Evolutionary conservation across 2,329 filamentous ascomycete species (phyloP).

Genomic region (Trichoderma endophyticum): DNA sequence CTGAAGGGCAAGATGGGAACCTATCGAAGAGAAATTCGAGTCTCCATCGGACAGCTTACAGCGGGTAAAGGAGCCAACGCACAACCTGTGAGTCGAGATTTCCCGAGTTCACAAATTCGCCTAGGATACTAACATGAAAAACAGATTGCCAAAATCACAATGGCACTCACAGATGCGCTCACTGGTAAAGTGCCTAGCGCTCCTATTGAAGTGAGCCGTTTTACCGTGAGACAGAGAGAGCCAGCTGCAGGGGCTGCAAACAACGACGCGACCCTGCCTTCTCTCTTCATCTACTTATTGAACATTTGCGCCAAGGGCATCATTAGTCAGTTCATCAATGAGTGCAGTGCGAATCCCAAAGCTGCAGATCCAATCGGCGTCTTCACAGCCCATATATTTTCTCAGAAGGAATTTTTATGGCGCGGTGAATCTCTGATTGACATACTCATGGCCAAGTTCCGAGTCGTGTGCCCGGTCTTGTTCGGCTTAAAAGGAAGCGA

Average conservation of each 20-base stretch:
- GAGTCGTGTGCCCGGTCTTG: slow-evolving; percentile 75
- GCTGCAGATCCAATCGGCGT: slow-evolving; percentile 78
- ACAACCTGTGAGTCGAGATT: slow-evolving; percentile 34
- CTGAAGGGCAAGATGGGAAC: slow-evolving; percentile 68
- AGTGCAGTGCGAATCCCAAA: slow-evolving; percentile 61
- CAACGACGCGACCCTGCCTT: slow-evolving; percentile 56
- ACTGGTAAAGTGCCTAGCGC: slow-evolving; percentile 50
- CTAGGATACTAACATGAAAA: slow-evolving; percentile 20
- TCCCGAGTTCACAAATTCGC: background rate
- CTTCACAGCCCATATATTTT: slow-evolving; percentile 71
- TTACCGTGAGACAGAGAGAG: slow-evolving; percentile 46
- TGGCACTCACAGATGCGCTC: slow-evolving; percentile 51
- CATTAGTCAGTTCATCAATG: slow-evolving; percentile 65
- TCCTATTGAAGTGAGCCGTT: slow-evolving; percentile 53
- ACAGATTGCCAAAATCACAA: slow-evolving; percentile 37
- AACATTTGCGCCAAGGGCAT: slow-evolving; percentile 73
- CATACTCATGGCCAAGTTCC: slow-evolving; percentile 81
- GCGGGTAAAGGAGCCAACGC: slow-evolving; percentile 60
- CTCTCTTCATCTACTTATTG: slow-evolving; percentile 69
- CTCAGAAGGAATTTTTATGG: slow-evolving; percentile 63
- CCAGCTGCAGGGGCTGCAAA: slow-evolving; percentile 48
- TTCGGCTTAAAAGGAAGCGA: slow-evolving; percentile 81
- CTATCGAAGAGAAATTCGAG: slow-evolving; percentile 67
- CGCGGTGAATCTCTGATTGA: slow-evolving; percentile 69
- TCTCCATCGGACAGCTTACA: slow-evolving; percentile 70